Evolutionary conservation across 768 basidiomycete species (phyloP), one percentile per base, ranked within the genome.

Genomic region (Leucosporidium yakuticum): DNA sequence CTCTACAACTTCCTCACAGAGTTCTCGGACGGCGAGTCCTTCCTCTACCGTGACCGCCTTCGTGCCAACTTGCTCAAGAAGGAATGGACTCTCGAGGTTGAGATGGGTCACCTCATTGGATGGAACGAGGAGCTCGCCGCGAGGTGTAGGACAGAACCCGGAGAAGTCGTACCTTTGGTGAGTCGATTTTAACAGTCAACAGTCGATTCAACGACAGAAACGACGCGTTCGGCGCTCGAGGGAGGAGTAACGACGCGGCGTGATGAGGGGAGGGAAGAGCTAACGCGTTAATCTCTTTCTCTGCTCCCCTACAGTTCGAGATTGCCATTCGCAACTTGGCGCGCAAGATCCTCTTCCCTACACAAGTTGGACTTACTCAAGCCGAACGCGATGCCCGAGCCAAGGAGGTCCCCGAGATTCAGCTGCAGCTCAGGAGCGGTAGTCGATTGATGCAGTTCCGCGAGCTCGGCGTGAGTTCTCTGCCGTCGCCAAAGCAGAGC

Each of bases 71-170:
- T 98, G 44, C 84, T 98, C 20, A 78, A 95, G 70, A 93, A 93
- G 77, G 90, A 94, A 69, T 86, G 89, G 77, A 81, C 87, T 62
- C 87, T 98, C 67, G 85, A 96, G 79, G 86, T 97, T 69, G 88
- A 97, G 80, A 83, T 95, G 74, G 81, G 87, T 70, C 80, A 83
- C 69, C 69, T 83, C 64, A 78, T 79, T 54, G 81, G 93, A 34
- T 98, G 88, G 82, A 93, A 96, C 74, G 94, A 97, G 75, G 92
- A 95, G 76, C 83, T 99, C 47, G 93, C 91, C 2, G 90, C 94
- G 78, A 85, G 86, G 27, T 86, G 97, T 63, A 91, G 96, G 78
- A 89, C 91, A 72, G 82, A 84, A 74, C 96, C 96, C 23, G 87
- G 88, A 8, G 96, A 97, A 70, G 84, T 92, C 49, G 80, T 98